Conservation (phyloP, 2,329 filamentous ascomycete species). For the Ophiocordyceps camponoti-saundersi region DNA sequence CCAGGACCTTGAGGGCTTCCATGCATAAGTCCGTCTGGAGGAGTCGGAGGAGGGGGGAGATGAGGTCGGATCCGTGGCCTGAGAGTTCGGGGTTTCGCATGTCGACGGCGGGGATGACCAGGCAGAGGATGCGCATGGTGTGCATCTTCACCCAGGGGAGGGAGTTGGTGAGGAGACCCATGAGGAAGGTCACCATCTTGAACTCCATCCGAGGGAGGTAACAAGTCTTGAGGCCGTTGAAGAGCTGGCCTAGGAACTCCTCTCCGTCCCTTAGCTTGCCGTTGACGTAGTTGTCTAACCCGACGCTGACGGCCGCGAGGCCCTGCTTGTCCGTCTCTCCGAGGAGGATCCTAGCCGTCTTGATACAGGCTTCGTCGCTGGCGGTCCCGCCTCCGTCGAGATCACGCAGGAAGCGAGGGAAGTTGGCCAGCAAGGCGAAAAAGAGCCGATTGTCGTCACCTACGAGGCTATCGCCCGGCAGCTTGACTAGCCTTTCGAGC, state of each 20-base stretch:
- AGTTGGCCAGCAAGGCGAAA: conserved; percentile 78
- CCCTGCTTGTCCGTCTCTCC: conserved; percentile 58
- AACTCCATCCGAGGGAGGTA: conserved; percentile 78
- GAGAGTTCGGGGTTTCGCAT: conserved; percentile 85
- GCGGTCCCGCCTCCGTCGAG: conserved; percentile 47
- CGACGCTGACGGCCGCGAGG: conserved; percentile 47
- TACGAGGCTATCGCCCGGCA: conserved; percentile 66
- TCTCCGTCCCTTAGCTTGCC: conserved; percentile 48
- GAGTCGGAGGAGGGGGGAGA: conserved; percentile 77
- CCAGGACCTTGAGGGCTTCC: conserved; percentile 77
- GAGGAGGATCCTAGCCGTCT: conserved; percentile 53
- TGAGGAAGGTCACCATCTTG: conserved; percentile 71
- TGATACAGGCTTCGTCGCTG: conserved; percentile 30
- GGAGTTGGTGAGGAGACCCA: conserved; percentile 81
- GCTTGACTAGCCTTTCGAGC: conserved; percentile 58
- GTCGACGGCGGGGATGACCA: conserved; percentile 76
- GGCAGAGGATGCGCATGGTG: conserved; percentile 77
- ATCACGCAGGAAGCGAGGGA: conserved; percentile 67
- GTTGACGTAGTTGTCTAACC: conserved; percentile 53
- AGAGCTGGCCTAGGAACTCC: conserved; percentile 61
- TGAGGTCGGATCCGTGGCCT: conserved; percentile 81
- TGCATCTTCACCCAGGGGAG: conserved; percentile 81
- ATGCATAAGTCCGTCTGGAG: conserved; percentile 89
- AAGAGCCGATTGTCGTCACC: conserved; percentile 71
- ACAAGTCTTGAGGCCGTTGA: conserved; percentile 55